phyloP scores from a whole-genome alignment of 495 filamentous ascomycete species.

The Diplogelasinospora grovesii region DNA sequence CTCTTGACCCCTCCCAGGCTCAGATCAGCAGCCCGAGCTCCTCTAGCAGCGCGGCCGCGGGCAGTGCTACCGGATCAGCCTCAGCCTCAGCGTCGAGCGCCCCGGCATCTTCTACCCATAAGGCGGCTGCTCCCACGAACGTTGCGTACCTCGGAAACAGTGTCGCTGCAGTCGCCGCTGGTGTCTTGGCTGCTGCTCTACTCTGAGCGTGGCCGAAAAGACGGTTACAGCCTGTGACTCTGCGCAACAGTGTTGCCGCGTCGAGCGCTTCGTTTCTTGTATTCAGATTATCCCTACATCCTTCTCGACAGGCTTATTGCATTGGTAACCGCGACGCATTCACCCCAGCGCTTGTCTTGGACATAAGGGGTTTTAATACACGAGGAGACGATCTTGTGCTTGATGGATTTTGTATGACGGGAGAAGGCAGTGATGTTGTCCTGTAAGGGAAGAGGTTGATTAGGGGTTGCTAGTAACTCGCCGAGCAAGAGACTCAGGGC shows the following conservation, averaged over 20 bases:
- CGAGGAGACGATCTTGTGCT: conserved; percentile 17
- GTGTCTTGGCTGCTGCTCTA: conserved; percentile 28
- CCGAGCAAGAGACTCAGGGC: too few relatives aligned
- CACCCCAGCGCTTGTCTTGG: conserved; percentile 11
- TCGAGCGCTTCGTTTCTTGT: conserved; percentile 24
- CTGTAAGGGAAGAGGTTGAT: too few relatives aligned
- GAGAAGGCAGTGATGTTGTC: conserved; percentile 3
- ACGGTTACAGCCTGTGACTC: not conserved
- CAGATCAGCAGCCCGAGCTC: conserved; percentile 1
- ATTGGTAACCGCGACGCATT: conserved; percentile 14
- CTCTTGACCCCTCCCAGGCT: conserved; percentile 24
- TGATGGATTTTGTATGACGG: conserved; percentile 18
- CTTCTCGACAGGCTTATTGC: conserved; percentile 23
- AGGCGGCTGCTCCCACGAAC: conserved; percentile 17
- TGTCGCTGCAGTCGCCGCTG: conserved; percentile 23
- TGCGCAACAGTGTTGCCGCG: conserved; percentile 12
- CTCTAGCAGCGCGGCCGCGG: conserved; percentile 7
- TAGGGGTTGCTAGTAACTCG: too few relatives aligned
- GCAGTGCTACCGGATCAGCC: conserved; percentile 2
- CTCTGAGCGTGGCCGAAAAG: conserved; percentile 15
- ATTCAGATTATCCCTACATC: conserved; percentile 17
- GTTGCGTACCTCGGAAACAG: conserved; percentile 22
- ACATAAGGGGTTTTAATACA: conserved; percentile 14
- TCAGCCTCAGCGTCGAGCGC: conserved; percentile 4
- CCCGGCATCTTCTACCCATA: conserved; percentile 7